These are phyloP conservation scores for Cinnamomum micranthum DNA, from an alignment of 164 flowering plant genomes.

Conservation along the genomic window DNA sequence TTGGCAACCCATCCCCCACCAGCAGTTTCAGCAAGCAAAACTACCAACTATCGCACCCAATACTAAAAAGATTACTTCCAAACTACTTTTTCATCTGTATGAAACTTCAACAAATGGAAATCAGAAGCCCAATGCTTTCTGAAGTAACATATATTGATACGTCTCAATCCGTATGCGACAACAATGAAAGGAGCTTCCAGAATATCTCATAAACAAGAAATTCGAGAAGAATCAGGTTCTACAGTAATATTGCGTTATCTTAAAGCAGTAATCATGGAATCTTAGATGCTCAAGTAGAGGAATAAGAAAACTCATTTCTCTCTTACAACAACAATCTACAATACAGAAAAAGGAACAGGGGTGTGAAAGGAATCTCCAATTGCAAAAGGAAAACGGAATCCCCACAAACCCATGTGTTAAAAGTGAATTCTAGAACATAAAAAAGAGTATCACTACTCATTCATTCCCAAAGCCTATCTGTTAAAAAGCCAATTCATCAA, in stretches of 20 bases:
- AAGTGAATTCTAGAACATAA: neutral
- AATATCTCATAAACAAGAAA: neutral
- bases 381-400: neutral
- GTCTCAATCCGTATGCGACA: neutral
- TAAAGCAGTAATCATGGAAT: neutral
- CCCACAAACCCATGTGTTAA: neutral
- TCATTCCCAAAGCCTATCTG: too few species aligned
- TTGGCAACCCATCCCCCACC: neutral
- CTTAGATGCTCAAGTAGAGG: neutral
- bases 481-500: too few species aligned
- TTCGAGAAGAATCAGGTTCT: conserved; percentile 1
- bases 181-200: neutral
- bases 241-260: neutral
- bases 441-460: too few species aligned
- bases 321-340: neutral
- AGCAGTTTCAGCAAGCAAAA: neutral
- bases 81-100: neutral
- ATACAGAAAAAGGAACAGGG: neutral
- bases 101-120: conserved; percentile 1
- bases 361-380: neutral
- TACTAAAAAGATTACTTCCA: neutral
- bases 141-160: neutral
- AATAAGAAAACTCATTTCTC: neutral
- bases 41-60: neutral
- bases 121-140: neutral